Base-by-base conservation (phyloP, 805 yeast genomes). In the Saccharomyces mikatae region DNA sequence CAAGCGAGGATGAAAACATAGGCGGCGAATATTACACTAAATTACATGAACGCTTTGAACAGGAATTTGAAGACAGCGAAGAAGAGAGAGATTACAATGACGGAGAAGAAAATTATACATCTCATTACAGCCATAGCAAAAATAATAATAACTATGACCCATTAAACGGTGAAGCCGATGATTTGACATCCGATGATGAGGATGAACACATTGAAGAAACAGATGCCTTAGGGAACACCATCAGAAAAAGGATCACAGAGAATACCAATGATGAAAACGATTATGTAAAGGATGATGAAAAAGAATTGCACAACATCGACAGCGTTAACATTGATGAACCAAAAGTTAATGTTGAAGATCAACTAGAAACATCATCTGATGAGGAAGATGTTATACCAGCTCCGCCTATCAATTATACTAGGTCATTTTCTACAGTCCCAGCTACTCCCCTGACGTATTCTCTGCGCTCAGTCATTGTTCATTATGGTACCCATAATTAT, bases 401-500 rank as follows among this genome's bases (percentile, higher is more conserved):
- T 2, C 53, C 59, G 6, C 52, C 60, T 9, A 50, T 53, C 17
- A 52, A 48, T 2, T 29, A 52, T 1, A 47, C 53, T 2, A 30
- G 58, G 24, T 52, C 47, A 21, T 48, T 61, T 1, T 60, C 65
- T 3, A 62, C 60, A 13, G 64, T 64, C 8, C 70, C 72, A 5
- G 66, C 71, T 55, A 78, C 82, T 2, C 75, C 77, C 2, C 67
- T 86, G 47, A 73, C 77, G 2, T 92, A 92, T 68, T 77, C 82
- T 44, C 76, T 92, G 57, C 87, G 87, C 65, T 88, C 97, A 0
- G 94, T 88, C 1, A 87, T 92, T 48, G 84, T 92, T 0, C 99
- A 92, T 70, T 91, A 86, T 68, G 99, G 99, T 50, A 87, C 96
- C 0, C 97, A 94, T 63, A 90, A 92, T 63, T 94, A 89, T 67